A percentile compares a stretch with the other conserved stretches of the same genome.
These are phyloP conservation scores for Aphanoascus verrucosus DNA, from an alignment of 2,329 filamentous ascomycete species.

Conservation along the genomic window DNA sequence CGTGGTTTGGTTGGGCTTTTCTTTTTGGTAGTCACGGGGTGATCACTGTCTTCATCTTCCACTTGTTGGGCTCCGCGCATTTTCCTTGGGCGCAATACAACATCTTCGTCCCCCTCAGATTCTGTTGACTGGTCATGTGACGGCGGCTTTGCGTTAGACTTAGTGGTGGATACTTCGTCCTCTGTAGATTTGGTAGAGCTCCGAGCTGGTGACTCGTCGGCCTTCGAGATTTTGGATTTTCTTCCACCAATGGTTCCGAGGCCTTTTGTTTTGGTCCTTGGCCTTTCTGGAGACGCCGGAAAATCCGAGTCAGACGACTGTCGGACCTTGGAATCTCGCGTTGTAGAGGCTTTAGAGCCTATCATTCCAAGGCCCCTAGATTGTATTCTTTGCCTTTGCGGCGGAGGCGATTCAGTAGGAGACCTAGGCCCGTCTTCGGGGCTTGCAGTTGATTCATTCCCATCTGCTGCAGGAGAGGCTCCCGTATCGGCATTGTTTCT, in stretches of 20 bases:
- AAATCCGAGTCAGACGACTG: slow-evolving; percentile 13
- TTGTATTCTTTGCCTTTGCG: slow-evolving; percentile 9
- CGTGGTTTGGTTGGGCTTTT: slow-evolving; percentile 13
- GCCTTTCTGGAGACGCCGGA: background rate
- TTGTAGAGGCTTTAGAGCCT: slow-evolving; percentile 8
- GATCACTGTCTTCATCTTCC: slow-evolving; percentile 9
- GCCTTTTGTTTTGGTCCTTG: slow-evolving; percentile 10
- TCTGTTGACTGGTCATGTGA: slow-evolving; percentile 6
- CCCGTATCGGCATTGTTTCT: background rate
- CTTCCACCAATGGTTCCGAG: slow-evolving; percentile 14
- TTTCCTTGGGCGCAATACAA: slow-evolving; percentile 8
- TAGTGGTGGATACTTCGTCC: background rate
- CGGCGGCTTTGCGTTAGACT: background rate
- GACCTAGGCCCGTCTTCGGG: background rate
- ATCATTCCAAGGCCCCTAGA: slow-evolving; percentile 17
- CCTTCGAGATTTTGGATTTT: slow-evolving; percentile 6
- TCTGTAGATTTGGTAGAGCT: background rate
- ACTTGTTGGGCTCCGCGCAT: slow-evolving; percentile 2
- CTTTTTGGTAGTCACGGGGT: slow-evolving; percentile 1
- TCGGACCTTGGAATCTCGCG: background rate
- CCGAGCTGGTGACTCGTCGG: background rate
- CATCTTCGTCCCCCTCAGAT: slow-evolving; percentile 12
- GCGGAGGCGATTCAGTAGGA: slow-evolving; percentile 6
- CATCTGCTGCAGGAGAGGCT: background rate
- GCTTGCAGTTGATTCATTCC: background rate